Evolutionary conservation across 129 eudicot genomes (phyloP).

Genomic region (Flaveria brownii): DNA sequence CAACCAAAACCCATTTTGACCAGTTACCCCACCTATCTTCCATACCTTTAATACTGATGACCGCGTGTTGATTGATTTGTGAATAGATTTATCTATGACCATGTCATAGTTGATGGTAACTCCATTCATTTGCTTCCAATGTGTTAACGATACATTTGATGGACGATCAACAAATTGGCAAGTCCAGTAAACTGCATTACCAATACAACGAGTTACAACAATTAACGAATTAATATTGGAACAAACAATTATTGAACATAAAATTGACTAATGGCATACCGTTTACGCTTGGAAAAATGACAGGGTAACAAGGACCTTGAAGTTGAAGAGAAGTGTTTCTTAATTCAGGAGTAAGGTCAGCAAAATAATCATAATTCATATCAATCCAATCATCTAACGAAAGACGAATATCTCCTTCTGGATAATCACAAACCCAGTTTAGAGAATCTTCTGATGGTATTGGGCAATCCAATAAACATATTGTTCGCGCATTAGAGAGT

Average conservation of each 20-base stretch:
- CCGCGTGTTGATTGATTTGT: constrained; percentile 65
- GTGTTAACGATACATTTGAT: constrained; percentile 75
- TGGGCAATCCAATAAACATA: constrained; percentile 89
- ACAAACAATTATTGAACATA: neutral
- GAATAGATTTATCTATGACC: constrained; percentile 75
- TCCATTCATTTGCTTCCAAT: constrained; percentile 92
- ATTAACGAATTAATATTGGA: neutral
- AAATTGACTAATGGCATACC: constrained; percentile 44
- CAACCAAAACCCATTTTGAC: neutral
- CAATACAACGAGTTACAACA: constrained; percentile 14
- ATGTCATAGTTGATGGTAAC: constrained; percentile 62
- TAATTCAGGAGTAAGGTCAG: constrained; percentile 79
- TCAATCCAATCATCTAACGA: constrained; percentile 78
- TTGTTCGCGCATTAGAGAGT: constrained; percentile 64
- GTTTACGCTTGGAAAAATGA: constrained; percentile 90
- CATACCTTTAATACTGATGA: constrained; percentile 81
- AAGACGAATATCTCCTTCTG: constrained; percentile 80
- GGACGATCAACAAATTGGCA: constrained; percentile 89
- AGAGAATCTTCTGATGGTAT: constrained; percentile 80
- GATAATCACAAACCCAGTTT: constrained; percentile 95
- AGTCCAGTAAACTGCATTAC: constrained; percentile 73
- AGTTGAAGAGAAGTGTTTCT: constrained; percentile 88
- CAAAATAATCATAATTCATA: constrained; percentile 85
- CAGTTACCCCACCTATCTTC: neutral
- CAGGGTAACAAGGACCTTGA: constrained; percentile 97